phyloP scores from a whole-genome alignment of 2,329 filamentous ascomycete species.

The Ophiostoma piceae region DNA sequence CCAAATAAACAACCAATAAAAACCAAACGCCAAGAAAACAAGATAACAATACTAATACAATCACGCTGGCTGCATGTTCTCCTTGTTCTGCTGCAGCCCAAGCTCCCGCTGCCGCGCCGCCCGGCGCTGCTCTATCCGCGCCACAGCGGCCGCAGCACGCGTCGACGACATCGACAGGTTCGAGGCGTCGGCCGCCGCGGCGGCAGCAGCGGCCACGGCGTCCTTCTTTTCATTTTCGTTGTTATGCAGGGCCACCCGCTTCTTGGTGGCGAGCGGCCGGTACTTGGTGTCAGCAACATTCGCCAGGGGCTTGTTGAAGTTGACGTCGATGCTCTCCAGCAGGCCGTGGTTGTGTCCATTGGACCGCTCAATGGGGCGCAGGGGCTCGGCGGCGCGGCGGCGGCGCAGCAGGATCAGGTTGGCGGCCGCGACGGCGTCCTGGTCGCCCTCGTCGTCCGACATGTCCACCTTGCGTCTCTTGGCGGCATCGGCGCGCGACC shows the following conservation, averaged over 20 bases:
- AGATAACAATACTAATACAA: too few relatives aligned
- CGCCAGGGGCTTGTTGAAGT: not conserved
- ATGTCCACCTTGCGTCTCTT: not conserved
- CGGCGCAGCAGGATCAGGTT: slow-evolving; percentile 17
- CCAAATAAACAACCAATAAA: not conserved
- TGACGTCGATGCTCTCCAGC: not conserved
- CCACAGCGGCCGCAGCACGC: slow-evolving; percentile 50
- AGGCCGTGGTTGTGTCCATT: not conserved
- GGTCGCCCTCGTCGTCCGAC: not conserved
- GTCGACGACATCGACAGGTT: slow-evolving; percentile 46
- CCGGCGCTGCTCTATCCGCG: slow-evolving; percentile 50
- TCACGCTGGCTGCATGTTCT: slow-evolving; percentile 45
- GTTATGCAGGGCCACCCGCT: not conserved
- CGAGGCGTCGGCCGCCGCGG: slow-evolving; percentile 28
- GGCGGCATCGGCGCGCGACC: not conserved
- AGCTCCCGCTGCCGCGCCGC: slow-evolving; percentile 40
- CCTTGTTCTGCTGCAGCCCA: slow-evolving; percentile 40
- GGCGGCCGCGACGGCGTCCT: slow-evolving; percentile 9
- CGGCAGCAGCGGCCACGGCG: slow-evolving; percentile 1
- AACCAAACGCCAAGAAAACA: not conserved
- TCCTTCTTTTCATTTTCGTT: not conserved
- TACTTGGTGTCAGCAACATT: not conserved
- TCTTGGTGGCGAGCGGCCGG: not conserved
- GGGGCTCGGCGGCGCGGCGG: slow-evolving; percentile 20
- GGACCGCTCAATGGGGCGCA: slow-evolving; percentile 21